phyloP scores from a whole-genome alignment of 2,329 filamentous ascomycete genomes.

The Penicillium sp. region DNA sequence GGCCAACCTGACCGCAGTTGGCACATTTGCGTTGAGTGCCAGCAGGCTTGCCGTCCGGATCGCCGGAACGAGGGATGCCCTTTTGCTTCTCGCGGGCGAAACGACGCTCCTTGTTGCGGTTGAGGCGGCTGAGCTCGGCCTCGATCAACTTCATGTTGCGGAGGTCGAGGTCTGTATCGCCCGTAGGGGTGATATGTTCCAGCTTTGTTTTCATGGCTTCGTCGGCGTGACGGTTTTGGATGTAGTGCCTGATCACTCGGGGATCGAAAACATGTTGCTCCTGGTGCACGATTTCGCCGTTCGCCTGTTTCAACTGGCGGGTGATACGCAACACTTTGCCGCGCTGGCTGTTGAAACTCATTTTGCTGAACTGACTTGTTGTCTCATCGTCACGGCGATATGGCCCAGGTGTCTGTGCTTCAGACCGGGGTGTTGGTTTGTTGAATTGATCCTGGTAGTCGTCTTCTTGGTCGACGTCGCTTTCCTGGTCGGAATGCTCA shows the following conservation, averaged over 20 bases:
- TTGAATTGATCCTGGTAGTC: conserved; percentile 44
- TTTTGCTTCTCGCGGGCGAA: conserved; percentile 90
- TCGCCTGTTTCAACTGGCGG: conserved; percentile 62
- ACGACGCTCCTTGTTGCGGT: conserved; percentile 87
- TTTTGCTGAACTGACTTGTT: conserved; percentile 71
- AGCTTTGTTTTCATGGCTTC: conserved; percentile 71
- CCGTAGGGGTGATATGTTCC: conserved; percentile 59
- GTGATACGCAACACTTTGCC: conserved; percentile 72
- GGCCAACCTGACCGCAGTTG: conserved; percentile 92
- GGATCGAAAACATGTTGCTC: conserved; percentile 69
- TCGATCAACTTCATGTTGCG: conserved; percentile 61
- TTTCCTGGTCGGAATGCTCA: conserved; percentile 72
- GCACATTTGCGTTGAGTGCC: conserved; percentile 81
- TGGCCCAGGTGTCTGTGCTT: conserved; percentile 59
- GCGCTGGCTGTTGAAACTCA: conserved; percentile 65
- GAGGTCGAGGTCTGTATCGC: conserved; percentile 64
- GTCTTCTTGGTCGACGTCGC: conserved; percentile 56
- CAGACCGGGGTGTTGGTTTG: conserved; percentile 64
- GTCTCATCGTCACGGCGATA: conserved; percentile 68
- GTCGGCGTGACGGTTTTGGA: conserved; percentile 69
- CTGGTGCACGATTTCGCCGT: conserved; percentile 61
- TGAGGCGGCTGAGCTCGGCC: conserved; percentile 75
- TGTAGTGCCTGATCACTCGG: conserved; percentile 84
- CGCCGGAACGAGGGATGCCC: conserved; percentile 51
- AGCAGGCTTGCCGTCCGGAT: conserved; percentile 61